Percentiles rank a stretch among this genome's conserved stretches.
phyloP scores from a whole-genome alignment of 306 rosid genomes.

The Oemleria cerasiformis region DNA sequence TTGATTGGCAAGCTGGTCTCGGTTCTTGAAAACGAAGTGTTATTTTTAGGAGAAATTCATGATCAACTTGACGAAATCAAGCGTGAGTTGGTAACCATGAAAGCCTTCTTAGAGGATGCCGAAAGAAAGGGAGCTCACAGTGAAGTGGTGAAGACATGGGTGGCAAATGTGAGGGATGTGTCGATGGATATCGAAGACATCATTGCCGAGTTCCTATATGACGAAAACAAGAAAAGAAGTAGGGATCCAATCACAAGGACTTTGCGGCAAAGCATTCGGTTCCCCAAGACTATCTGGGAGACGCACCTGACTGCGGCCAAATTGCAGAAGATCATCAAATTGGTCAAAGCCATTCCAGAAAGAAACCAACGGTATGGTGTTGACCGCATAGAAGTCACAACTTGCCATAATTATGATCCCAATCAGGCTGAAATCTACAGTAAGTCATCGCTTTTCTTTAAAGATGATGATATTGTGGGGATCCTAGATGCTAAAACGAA shows the following conservation, averaged over 20 bases:
- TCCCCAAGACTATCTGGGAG: slow-evolving; percentile 14
- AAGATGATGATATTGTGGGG: slow-evolving; percentile 26
- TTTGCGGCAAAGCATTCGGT: not conserved
- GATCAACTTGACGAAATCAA: not conserved
- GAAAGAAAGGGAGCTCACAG: not conserved
- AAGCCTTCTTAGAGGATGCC: slow-evolving; percentile 10
- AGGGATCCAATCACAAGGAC: not conserved
- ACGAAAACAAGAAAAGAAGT: not conserved
- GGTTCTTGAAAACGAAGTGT: too few species aligned
- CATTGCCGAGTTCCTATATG: not conserved
- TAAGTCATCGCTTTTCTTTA: slow-evolving; percentile 6
- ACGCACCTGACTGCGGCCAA: slow-evolving; percentile 1
- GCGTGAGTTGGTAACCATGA: slow-evolving; percentile 1
- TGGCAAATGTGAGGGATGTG: slow-evolving; percentile 9
- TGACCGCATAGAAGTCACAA: not conserved
- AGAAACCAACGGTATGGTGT: slow-evolving; percentile 7
- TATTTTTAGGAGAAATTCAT: too few species aligned
- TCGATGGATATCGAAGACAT: slow-evolving; percentile 17
- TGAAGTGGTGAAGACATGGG: slow-evolving; percentile 15
- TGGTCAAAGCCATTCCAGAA: slow-evolving; percentile 8
- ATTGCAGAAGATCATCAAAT: not conserved
- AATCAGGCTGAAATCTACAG: not conserved
- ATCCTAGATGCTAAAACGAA: not conserved
- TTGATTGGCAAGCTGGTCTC: not conserved
- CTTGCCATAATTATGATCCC: not conserved